These are phyloP conservation scores for Dorcoceras hygrometricum DNA, from an alignment of 257 asterid species.

Conservation along the genomic window DNA sequence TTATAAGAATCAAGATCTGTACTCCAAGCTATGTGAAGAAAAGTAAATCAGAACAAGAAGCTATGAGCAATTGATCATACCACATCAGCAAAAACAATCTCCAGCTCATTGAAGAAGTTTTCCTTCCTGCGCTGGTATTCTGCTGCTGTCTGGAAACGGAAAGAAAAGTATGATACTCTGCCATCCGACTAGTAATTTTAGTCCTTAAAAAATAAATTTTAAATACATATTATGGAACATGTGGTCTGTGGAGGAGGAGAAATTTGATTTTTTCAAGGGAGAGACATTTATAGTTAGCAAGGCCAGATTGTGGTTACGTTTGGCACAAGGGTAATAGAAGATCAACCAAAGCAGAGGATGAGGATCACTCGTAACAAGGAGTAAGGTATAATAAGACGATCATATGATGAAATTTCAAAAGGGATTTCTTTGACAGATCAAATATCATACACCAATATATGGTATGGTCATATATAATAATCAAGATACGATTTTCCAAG, in stretches of 20 bases:
- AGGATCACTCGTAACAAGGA: background rate
- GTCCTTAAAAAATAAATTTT: background rate
- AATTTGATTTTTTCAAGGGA: too few relatives aligned
- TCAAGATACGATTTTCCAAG: background rate
- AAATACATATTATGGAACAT: background rate
- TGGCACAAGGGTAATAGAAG: background rate
- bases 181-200: background rate
- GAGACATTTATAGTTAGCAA: too few relatives aligned
- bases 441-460: background rate
- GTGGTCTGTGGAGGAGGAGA: background rate
- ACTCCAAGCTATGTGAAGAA: background rate
- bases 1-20: background rate
- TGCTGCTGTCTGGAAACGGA: constrained; percentile 69
- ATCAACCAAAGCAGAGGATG: background rate
- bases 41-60: background rate
- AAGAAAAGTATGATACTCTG: constrained; percentile 9
- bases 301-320: background rate
- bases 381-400: background rate
- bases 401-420: background rate
- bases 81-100: constrained; percentile 87
- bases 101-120: constrained; percentile 87
- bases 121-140: constrained; percentile 79
- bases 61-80: constrained; percentile 34
- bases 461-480: background rate
- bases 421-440: background rate